These are phyloP conservation scores for Apiospora arundinis DNA, from an alignment of 2,329 filamentous ascomycete species.

Conservation along the genomic window DNA sequence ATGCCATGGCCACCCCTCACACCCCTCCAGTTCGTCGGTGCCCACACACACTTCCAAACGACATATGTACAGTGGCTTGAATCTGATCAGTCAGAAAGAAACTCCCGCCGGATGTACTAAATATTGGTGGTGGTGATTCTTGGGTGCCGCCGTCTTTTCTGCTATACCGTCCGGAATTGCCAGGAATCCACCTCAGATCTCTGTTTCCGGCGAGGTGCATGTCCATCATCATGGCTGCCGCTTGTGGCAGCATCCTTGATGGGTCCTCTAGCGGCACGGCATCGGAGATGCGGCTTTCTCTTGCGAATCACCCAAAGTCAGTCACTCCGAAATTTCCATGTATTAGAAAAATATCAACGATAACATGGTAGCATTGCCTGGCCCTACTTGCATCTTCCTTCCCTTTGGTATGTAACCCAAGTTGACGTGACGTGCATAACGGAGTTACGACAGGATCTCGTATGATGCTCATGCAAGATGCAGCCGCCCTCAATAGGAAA, in stretches of 20 bases:
- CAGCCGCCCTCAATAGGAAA: slow-evolving; percentile 11
- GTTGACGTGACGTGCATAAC: slow-evolving; percentile 9
- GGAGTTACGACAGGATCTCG: slow-evolving; percentile 6
- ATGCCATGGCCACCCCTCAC: slow-evolving; percentile 6
- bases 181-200: not conserved
- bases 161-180: not conserved
- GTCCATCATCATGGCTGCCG: not conserved
- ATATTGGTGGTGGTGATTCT: not conserved
- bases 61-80: not conserved
- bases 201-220: slow-evolving; percentile 17
- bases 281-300: not conserved
- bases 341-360: not conserved
- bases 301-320: not conserved
- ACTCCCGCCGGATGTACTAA: not conserved
- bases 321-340: not conserved
- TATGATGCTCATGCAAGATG: slow-evolving; percentile 18
- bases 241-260: slow-evolving; percentile 7
- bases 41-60: not conserved
- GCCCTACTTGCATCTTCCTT: slow-evolving; percentile 9
- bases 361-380: not conserved
- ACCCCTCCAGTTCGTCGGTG: slow-evolving; percentile 15
- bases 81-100: not conserved
- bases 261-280: slow-evolving; percentile 4
- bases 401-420: slow-evolving; percentile 1
- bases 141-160: not conserved